These are phyloP conservation scores for Russula griseocarnosa DNA, from an alignment of 768 basidiomycete species.

Conservation along the genomic window DNA sequence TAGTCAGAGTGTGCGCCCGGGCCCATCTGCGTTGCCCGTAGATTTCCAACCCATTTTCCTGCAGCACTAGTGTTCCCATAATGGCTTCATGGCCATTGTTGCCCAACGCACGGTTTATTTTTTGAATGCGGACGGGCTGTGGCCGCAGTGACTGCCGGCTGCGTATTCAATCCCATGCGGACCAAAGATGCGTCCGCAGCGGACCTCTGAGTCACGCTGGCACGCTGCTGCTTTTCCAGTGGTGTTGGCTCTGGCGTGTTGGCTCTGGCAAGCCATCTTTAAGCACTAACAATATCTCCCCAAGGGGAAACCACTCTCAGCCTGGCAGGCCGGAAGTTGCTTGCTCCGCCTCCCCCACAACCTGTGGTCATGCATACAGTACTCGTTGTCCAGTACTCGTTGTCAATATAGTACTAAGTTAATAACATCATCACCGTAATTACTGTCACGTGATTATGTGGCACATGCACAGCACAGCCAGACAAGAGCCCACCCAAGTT, in stretches of 20 bases:
- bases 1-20: too few relatives aligned
- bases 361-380: too few relatives aligned
- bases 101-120: too few relatives aligned
- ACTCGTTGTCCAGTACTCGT: too few relatives aligned
- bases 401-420: too few relatives aligned
- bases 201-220: neutral
- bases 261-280: neutral
- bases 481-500: neutral
- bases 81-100: neutral
- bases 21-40: neutral
- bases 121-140: neutral
- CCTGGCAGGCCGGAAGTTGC: too few relatives aligned
- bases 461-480: neutral
- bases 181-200: too few relatives aligned
- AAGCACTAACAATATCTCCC: too few relatives aligned
- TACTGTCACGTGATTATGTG: constrained; percentile 2
- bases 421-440: too few relatives aligned
- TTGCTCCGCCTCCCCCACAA: too few relatives aligned
- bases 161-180: neutral
- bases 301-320: too few relatives aligned
- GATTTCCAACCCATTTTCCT: neutral
- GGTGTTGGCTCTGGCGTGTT: neutral
- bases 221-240: neutral
- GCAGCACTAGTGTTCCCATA: neutral
- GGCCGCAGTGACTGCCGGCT: too few relatives aligned